Percentiles rank a stretch among this genome's conserved stretches.
Conservation (phyloP, 2,329 filamentous ascomycete genomes). For the Sarocladium brachiariae region DNA sequence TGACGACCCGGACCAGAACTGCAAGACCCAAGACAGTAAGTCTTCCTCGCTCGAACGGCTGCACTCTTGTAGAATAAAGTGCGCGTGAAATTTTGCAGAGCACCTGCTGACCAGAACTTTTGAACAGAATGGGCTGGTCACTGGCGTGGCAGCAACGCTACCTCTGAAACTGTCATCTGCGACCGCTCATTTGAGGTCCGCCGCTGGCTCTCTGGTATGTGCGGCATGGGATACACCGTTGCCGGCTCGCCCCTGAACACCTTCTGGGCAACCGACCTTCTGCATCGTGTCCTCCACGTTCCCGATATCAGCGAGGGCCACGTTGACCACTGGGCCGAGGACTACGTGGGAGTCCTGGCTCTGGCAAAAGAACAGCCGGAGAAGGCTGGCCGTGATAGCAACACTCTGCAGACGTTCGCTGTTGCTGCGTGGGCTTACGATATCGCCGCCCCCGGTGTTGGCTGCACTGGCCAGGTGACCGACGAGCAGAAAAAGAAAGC, state of each 20-base stretch:
- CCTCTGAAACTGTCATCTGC: constrained; percentile 64
- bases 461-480: constrained; percentile 43
- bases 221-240: constrained; percentile 56
- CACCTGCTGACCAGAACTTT: not conserved
- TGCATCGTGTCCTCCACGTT: constrained; percentile 61
- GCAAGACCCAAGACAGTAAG: constrained; percentile 38
- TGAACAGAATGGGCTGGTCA: constrained; percentile 56
- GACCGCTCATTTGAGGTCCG: constrained; percentile 52
- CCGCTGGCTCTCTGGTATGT: constrained; percentile 51
- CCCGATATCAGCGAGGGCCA: constrained; percentile 50
- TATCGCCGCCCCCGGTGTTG: constrained; percentile 54
- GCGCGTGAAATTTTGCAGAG: no score
- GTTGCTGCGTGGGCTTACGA: constrained; percentile 61
- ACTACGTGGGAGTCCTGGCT: constrained; percentile 46
- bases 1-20: constrained; percentile 62
- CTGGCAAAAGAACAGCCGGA: constrained; percentile 42
- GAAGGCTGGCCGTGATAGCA: constrained; percentile 48
- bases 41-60: no score
- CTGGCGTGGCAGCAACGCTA: constrained; percentile 59
- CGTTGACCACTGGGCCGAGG: constrained; percentile 57
- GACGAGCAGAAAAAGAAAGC: constrained; percentile 2
- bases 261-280: constrained; percentile 60
- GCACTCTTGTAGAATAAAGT: no score
- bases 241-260: constrained; percentile 47
- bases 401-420: constrained; percentile 62